These are phyloP conservation scores for Lasiosphaeris hirsuta DNA, from an alignment of 495 filamentous ascomycete genomes.

Conservation along the genomic window DNA sequence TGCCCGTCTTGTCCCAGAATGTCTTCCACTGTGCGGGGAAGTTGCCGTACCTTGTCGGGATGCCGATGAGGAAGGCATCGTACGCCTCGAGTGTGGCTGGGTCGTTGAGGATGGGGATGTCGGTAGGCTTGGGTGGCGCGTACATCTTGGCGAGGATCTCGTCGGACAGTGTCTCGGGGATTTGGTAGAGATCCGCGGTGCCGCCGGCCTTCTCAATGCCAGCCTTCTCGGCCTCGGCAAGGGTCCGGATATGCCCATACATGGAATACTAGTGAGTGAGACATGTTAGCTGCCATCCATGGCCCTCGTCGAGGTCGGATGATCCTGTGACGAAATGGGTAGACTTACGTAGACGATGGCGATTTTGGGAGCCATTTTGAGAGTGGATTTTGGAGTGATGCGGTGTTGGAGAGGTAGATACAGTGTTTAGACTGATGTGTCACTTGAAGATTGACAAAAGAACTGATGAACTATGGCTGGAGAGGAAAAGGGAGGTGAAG, in stretches of 20 bases:
- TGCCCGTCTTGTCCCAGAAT: slow-evolving; percentile 81
- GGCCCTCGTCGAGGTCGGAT: too few relatives aligned
- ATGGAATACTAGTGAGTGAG: slow-evolving; percentile 73
- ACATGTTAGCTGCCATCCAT: not conserved
- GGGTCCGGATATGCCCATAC: slow-evolving; percentile 83
- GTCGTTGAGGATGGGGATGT: slow-evolving; percentile 61
- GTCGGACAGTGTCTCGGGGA: slow-evolving; percentile 79
- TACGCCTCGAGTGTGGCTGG: slow-evolving; percentile 68
- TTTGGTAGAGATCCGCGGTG: slow-evolving; percentile 71
- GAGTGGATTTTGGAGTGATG: slow-evolving; percentile 19
- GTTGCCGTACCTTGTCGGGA: slow-evolving; percentile 98
- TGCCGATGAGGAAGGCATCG: slow-evolving; percentile 90
- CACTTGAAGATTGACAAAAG: not conserved
- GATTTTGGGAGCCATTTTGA: slow-evolving; percentile 85
- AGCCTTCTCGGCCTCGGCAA: slow-evolving; percentile 86
- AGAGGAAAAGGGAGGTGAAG: not conserved
- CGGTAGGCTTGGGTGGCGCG: slow-evolving; percentile 70
- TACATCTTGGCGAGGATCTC: slow-evolving; percentile 83
- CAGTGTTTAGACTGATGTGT: not conserved
- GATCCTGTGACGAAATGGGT: not conserved
- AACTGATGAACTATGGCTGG: not conserved
- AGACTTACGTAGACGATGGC: slow-evolving; percentile 81
- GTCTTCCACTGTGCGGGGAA: slow-evolving; percentile 95
- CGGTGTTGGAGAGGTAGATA: not conserved
- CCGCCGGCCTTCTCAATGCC: slow-evolving; percentile 90